Percentiles rank a stretch among this genome's conserved stretches.
Evolutionary conservation across 1,139 yeast species (phyloP).

Genomic region (Lodderomyces elongisporus): DNA sequence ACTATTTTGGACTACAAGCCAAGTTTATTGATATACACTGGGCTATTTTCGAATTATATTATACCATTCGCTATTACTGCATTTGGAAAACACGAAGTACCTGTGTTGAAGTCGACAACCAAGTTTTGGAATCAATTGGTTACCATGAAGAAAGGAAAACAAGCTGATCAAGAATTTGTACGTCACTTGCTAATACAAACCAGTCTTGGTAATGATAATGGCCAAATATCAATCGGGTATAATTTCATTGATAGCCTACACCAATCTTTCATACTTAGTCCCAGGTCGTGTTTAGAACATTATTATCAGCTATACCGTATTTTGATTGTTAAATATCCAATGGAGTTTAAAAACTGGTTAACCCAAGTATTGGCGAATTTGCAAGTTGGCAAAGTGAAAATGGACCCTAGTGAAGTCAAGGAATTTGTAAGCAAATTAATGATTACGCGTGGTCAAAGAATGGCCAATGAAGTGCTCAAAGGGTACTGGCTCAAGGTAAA

Average conservation of each 20-base stretch:
- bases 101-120: conserved; percentile 56
- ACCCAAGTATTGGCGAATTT: conserved; percentile 18
- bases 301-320: conserved; percentile 52
- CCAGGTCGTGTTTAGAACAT: conserved; percentile 59
- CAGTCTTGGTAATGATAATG: not conserved
- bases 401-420: conserved; percentile 15
- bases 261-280: conserved; percentile 37
- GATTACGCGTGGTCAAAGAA: conserved; percentile 61
- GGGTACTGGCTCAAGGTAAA: conserved; percentile 61
- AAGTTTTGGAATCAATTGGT: conserved; percentile 64
- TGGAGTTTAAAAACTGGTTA: conserved; percentile 46
- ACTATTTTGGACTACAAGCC: conserved; percentile 51
- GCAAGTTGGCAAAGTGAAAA: conserved; percentile 12
- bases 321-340: conserved; percentile 49
- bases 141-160: conserved; percentile 47
- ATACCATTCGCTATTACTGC: conserved; percentile 41
- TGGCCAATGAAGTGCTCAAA: conserved; percentile 51
- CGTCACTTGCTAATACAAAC: conserved; percentile 28
- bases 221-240: conserved; percentile 26
- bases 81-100: conserved; percentile 55
- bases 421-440: conserved; percentile 51
- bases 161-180: conserved; percentile 40
- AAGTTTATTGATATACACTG: conserved; percentile 35
- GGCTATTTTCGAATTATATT: conserved; percentile 28
- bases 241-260: conserved; percentile 28